Conservation (phyloP, 2,329 filamentous ascomycete species). For the Paraphaeosphaeria sporulosa region DNA sequence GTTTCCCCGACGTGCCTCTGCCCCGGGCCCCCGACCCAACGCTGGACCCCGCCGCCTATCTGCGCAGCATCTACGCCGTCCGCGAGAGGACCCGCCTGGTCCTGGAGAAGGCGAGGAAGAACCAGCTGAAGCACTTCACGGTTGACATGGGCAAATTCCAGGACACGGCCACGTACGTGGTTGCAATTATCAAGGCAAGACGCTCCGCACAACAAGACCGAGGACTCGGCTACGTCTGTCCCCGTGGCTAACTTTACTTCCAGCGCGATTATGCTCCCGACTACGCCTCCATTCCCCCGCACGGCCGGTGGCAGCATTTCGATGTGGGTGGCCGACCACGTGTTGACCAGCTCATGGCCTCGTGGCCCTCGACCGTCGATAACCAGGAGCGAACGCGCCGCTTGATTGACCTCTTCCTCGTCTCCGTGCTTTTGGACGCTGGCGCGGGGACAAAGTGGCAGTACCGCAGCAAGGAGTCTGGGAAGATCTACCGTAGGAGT, state of each 20-base stretch:
- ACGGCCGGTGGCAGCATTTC: slow-evolving; percentile 86
- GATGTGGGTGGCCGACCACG: slow-evolving; percentile 79
- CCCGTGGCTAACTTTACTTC: slow-evolving; percentile 2
- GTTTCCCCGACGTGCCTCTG: slow-evolving; percentile 78
- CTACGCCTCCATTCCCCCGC: slow-evolving; percentile 79
- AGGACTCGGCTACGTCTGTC: neutral
- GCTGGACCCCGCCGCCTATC: slow-evolving; percentile 86
- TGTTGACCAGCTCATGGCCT: slow-evolving; percentile 73
- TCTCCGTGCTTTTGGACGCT: slow-evolving; percentile 84
- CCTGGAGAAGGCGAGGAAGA: slow-evolving; percentile 76
- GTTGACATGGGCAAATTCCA: slow-evolving; percentile 86
- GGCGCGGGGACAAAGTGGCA: slow-evolving; percentile 91
- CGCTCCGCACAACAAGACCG: slow-evolving; percentile 5
- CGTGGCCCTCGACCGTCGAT: slow-evolving; percentile 74
- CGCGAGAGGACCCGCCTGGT: slow-evolving; percentile 79
- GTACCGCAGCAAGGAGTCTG: slow-evolving; percentile 91
- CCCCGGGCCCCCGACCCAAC: slow-evolving; percentile 86
- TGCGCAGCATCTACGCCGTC: slow-evolving; percentile 88
- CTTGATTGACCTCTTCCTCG: slow-evolving; percentile 77
- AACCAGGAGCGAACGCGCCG: slow-evolving; percentile 76
- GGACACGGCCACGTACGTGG: slow-evolving; percentile 84
- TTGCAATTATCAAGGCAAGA: slow-evolving; percentile 91
- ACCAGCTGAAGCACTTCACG: slow-evolving; percentile 84
- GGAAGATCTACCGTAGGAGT: slow-evolving; percentile 80
- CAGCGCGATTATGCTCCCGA: slow-evolving; percentile 75